phyloP scores from a whole-genome alignment of 1,139 yeast species.

The Lodderomyces parapsilosis region DNA sequence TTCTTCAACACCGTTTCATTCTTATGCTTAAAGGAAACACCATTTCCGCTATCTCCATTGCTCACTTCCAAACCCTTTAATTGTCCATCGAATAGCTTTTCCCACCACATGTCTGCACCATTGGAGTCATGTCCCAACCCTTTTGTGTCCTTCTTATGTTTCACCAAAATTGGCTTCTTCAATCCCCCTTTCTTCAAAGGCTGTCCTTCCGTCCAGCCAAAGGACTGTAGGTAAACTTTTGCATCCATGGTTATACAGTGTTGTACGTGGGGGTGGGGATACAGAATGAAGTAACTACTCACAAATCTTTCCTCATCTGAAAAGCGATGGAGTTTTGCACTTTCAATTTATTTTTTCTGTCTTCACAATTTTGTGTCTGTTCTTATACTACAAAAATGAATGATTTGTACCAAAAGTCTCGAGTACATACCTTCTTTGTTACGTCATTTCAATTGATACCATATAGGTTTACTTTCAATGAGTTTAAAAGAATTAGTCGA shows the following conservation, averaged over 20 bases:
- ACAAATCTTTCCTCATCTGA: too few relatives aligned
- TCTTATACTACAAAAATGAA: not conserved
- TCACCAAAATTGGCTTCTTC: conserved; percentile 80
- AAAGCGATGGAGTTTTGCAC: conserved; percentile 4
- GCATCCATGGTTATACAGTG: conserved; percentile 60
- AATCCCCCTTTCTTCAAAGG: conserved; percentile 79
- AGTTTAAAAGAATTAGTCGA: conserved; percentile 2
- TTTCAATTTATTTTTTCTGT: conserved; percentile 2
- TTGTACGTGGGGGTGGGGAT: too few relatives aligned
- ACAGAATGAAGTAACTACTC: too few relatives aligned
- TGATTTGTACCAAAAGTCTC: not conserved
- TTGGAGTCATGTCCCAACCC: conserved; percentile 77
- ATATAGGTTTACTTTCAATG: not conserved
- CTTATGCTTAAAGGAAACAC: conserved; percentile 41
- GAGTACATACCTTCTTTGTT: not conserved
- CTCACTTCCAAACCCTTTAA: conserved; percentile 72
- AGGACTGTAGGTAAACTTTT: conserved; percentile 65
- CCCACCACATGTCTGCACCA: conserved; percentile 96
- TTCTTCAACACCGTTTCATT: conserved; percentile 34
- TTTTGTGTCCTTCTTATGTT: conserved; percentile 85
- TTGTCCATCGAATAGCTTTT: conserved; percentile 88
- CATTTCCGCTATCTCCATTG: conserved; percentile 20
- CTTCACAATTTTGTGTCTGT: not conserved
- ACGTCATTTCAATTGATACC: not conserved
- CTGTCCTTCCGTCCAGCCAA: conserved; percentile 92